Conservation (phyloP, 768 basidiomycete genomes). For the Naganishia randhawae region DNA sequence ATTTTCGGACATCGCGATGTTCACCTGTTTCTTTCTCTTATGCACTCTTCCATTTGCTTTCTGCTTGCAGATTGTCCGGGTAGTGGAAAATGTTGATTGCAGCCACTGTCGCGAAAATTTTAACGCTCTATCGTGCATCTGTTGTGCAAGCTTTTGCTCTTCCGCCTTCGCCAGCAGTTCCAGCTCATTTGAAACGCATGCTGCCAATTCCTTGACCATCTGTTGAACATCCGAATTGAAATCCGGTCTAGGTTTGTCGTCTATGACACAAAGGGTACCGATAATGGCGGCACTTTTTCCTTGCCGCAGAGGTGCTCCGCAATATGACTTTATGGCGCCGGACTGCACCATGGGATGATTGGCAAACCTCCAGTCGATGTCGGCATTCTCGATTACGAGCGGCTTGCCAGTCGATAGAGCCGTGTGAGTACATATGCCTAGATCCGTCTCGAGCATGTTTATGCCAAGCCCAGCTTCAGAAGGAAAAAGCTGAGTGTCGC, state of each 20-base stretch:
- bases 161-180: slow-evolving; percentile 43
- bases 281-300: slow-evolving; percentile 40
- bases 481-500: slow-evolving; percentile 38
- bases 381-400: slow-evolving; percentile 39
- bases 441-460: slow-evolving; percentile 31
- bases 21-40: neutral
- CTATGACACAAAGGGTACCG: slow-evolving; percentile 45
- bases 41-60: slow-evolving; percentile 1
- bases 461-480: slow-evolving; percentile 31
- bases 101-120: slow-evolving; percentile 46
- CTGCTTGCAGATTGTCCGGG: slow-evolving; percentile 27
- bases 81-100: slow-evolving; percentile 37
- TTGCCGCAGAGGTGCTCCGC: slow-evolving; percentile 41
- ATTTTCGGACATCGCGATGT: neutral
- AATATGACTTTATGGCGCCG: slow-evolving; percentile 40
- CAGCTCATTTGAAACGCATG: slow-evolving; percentile 46
- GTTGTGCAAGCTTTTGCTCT: slow-evolving; percentile 36
- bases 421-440: slow-evolving; percentile 44
- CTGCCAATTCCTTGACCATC: slow-evolving; percentile 42
- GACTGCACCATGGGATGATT: slow-evolving; percentile 41
- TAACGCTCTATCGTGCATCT: slow-evolving; percentile 47
- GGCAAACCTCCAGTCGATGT: slow-evolving; percentile 45
- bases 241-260: slow-evolving; percentile 38
- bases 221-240: slow-evolving; percentile 33
- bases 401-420: slow-evolving; percentile 34